These are phyloP conservation scores for Hymenoscyphus fraxineus DNA, from an alignment of 2,329 filamentous ascomycete genomes.

Conservation along the genomic window DNA sequence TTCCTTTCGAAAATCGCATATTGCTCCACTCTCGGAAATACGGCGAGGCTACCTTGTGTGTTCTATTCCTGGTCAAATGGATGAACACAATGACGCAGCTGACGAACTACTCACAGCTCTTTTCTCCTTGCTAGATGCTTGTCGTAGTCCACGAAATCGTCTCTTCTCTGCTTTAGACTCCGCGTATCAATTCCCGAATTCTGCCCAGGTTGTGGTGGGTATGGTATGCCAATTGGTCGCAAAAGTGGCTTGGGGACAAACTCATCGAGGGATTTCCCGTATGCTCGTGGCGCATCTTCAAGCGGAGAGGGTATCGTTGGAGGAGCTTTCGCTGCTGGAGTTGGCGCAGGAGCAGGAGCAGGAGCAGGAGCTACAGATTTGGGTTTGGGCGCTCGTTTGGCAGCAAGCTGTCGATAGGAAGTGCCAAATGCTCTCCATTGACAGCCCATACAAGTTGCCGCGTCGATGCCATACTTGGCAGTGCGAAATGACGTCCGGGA, in stretches of 20 bases:
- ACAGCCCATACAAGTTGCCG: conserved; percentile 46
- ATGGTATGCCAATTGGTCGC: conserved; percentile 77
- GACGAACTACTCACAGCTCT: conserved; percentile 56
- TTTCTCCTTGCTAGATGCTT: conserved; percentile 75
- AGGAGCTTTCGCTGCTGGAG: conserved; percentile 10
- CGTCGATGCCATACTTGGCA: conserved; percentile 19
- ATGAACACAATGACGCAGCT: not conserved
- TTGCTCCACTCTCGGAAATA: conserved; percentile 97
- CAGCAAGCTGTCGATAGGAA: conserved; percentile 39
- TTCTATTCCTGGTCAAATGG: conserved; percentile 43
- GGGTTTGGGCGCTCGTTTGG: conserved; percentile 23
- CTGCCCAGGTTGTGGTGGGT: conserved; percentile 71
- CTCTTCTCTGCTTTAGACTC: conserved; percentile 61
- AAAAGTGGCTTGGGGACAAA: conserved; percentile 58
- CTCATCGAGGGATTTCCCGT: conserved; percentile 51
- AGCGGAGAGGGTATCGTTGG: conserved; percentile 42
- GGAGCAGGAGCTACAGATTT: conserved; percentile 8
- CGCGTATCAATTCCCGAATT: conserved; percentile 75
- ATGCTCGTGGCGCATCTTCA: conserved; percentile 56
- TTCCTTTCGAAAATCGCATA: conserved; percentile 77
- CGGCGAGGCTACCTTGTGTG: conserved; percentile 72
- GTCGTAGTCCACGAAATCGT: conserved; percentile 81
- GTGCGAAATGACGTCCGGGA: conserved; percentile 23
- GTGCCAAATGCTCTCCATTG: conserved; percentile 49
- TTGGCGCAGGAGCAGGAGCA: conserved; percentile 6